Evolutionary conservation across 805 yeast genomes (phyloP).

Genomic region (Suhomyces pyralidae): DNA sequence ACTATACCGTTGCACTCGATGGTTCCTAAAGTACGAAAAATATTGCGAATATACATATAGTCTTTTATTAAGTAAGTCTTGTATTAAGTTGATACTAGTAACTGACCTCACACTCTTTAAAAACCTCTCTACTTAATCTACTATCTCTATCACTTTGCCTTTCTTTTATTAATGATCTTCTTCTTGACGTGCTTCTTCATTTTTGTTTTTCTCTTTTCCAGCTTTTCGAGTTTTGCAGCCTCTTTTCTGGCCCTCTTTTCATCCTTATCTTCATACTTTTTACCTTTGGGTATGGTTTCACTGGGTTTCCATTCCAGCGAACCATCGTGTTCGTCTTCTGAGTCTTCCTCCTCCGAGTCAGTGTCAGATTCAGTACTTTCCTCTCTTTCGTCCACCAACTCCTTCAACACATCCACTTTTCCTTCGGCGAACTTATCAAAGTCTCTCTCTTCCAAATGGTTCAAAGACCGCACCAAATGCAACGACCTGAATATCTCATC

Average conservation of each 20-base stretch:
- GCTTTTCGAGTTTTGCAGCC: slow-evolving; percentile 70
- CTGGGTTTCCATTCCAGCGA: slow-evolving; percentile 2
- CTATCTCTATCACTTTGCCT: no score
- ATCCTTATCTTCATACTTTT: slow-evolving; percentile 77
- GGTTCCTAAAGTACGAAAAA: no score
- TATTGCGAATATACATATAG: no score
- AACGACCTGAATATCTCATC: slow-evolving; percentile 86
- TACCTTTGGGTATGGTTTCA: slow-evolving; percentile 52
- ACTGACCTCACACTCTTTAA: no score
- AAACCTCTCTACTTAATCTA: no score
- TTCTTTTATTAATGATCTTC: slow-evolving; percentile 56
- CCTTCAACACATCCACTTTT: slow-evolving; percentile 72
- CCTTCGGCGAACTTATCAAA: slow-evolving; percentile 77
- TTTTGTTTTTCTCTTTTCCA: slow-evolving; percentile 76
- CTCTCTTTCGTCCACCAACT: slow-evolving; percentile 45
- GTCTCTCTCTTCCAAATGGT: slow-evolving; percentile 87
- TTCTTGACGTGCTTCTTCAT: slow-evolving; percentile 82
- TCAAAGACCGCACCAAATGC: slow-evolving; percentile 73
- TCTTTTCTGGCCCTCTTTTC: slow-evolving; percentile 71
- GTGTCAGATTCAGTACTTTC: slow-evolving; percentile 27
- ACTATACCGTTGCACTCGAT: no score
- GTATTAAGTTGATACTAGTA: no score
- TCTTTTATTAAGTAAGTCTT: no score
- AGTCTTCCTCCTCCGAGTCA: slow-evolving; percentile 19
- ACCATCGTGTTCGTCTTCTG: slow-evolving; percentile 16